Evolutionary conservation across 257 asterid genomes (phyloP).

Genomic region (Orobanche coerulescens): DNA sequence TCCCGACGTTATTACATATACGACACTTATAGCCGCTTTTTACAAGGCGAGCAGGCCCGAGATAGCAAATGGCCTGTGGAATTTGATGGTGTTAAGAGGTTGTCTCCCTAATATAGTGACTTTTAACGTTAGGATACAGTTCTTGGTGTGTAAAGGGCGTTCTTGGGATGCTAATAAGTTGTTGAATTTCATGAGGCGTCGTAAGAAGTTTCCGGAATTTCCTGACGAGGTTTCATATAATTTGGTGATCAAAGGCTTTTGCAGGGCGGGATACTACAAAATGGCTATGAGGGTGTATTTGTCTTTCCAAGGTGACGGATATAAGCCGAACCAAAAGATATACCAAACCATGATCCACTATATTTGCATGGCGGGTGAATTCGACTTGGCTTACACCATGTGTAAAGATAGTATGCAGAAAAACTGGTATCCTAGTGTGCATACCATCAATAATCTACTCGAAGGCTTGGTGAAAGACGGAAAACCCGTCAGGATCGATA

Average conservation of each 20-base stretch:
- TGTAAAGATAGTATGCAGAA: conserved; percentile 59
- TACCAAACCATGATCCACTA: conserved; percentile 76
- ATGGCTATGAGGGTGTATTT: conserved; percentile 63
- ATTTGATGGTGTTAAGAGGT: conserved; percentile 57
- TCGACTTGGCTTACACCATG: conserved; percentile 50
- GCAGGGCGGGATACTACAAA: conserved; percentile 35
- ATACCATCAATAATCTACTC: conserved; percentile 45
- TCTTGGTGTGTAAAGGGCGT: conserved; percentile 46
- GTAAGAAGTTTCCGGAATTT: conserved; percentile 34
- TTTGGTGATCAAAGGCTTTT: conserved; percentile 78
- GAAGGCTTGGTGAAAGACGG: conserved; percentile 46
- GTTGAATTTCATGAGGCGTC: conserved; percentile 40
- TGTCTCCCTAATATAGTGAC: conserved; percentile 72
- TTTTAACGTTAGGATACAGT: conserved; percentile 73
- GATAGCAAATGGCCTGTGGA: conserved; percentile 75
- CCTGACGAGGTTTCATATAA: conserved; percentile 77
- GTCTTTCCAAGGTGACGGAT: conserved; percentile 39
- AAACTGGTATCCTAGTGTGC: conserved; percentile 64
- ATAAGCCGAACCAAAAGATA: conserved; percentile 58
- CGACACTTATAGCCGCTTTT: conserved; percentile 63
- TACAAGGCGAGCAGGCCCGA: conserved; percentile 41
- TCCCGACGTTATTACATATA: conserved; percentile 76
- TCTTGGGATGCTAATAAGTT: conserved; percentile 71
- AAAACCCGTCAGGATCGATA: conserved; percentile 28
- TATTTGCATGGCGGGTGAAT: conserved; percentile 43